These are phyloP conservation scores for Talaromyces sp. DNA, from an alignment of 2,329 filamentous ascomycete genomes.

Conservation along the genomic window DNA sequence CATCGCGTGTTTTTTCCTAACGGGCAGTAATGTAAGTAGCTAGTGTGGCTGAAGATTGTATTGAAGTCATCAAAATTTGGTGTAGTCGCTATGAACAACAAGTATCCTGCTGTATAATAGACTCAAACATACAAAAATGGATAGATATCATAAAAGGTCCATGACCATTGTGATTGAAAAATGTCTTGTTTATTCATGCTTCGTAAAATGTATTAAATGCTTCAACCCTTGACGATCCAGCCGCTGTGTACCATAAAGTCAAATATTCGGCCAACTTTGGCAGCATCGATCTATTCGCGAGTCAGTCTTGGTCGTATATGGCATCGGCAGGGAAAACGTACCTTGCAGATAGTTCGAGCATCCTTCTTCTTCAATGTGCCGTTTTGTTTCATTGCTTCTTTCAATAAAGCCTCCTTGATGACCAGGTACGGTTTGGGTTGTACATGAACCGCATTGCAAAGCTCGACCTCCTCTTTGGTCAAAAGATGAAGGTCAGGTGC, in stretches of 20 bases:
- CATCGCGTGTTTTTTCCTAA: neutral
- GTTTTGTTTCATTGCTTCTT: constrained; percentile 85
- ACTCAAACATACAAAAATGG: neutral
- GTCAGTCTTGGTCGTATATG: constrained; percentile 18
- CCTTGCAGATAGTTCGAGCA: constrained; percentile 76
- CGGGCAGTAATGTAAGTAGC: neutral
- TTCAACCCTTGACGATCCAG: constrained; percentile 76
- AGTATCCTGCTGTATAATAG: neutral
- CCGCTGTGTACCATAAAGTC: constrained; percentile 93
- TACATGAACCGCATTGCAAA: constrained; percentile 80
- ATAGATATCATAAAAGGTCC: neutral
- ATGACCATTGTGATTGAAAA: neutral
- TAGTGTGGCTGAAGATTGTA: neutral
- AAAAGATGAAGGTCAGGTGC: constrained; percentile 79
- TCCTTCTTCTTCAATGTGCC: constrained; percentile 92
- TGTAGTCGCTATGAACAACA: neutral
- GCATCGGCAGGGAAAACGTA: constrained; percentile 27
- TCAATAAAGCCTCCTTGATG: constrained; percentile 89
- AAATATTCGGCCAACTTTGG: constrained; percentile 82
- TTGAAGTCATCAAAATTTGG: neutral
- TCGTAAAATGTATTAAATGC: neutral
- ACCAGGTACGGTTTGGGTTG: constrained; percentile 93
- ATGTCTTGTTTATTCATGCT: neutral
- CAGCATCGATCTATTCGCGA: constrained; percentile 64
- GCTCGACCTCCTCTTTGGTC: constrained; percentile 76